A percentile compares a stretch with the other conserved stretches of the same genome.
These are phyloP conservation scores for Sporisorium exsertum DNA, from an alignment of 1,284 basidiomycete species.

Conservation along the genomic window DNA sequence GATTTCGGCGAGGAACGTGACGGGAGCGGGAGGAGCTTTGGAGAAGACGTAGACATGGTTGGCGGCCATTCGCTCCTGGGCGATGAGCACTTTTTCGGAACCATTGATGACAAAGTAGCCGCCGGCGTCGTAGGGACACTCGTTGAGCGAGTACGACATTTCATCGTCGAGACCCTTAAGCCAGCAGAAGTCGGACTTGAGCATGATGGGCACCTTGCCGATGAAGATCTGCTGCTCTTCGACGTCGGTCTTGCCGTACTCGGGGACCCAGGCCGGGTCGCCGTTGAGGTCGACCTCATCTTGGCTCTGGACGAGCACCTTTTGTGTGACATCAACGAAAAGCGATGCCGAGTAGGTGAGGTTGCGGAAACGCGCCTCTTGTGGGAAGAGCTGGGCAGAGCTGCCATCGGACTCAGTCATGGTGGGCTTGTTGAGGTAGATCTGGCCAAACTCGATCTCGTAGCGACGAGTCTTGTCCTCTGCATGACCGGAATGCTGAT, in stretches of 20 bases:
- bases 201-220: conserved; percentile 98
- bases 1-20: conserved; percentile 96
- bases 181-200: conserved; percentile 94
- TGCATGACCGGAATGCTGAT: conserved; percentile 82
- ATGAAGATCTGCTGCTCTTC: conserved; percentile 86
- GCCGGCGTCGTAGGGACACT: conserved; percentile 93
- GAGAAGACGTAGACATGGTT: conserved; percentile 99
- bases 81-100: conserved; percentile 98
- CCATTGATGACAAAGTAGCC: conserved; percentile 99
- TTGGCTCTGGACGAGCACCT: conserved; percentile 81
- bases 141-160: conserved; percentile 89
- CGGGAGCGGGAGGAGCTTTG: conserved; percentile 94
- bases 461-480: conserved; percentile 80
- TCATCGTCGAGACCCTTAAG: conserved; percentile 82
- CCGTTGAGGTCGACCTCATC: conserved; percentile 78
- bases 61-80: conserved; percentile 98
- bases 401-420: conserved; percentile 96
- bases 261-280: conserved; percentile 82
- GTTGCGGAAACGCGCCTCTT: conserved; percentile 94
- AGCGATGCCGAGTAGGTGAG: conserved; percentile 94
- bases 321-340: conserved; percentile 95
- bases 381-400: conserved; percentile 93
- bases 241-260: conserved; percentile 75
- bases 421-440: conserved; percentile 93
- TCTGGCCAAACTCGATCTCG: conserved; percentile 97